Conservation (phyloP, 208 protist species). For the Crithidia bombi region DNA sequence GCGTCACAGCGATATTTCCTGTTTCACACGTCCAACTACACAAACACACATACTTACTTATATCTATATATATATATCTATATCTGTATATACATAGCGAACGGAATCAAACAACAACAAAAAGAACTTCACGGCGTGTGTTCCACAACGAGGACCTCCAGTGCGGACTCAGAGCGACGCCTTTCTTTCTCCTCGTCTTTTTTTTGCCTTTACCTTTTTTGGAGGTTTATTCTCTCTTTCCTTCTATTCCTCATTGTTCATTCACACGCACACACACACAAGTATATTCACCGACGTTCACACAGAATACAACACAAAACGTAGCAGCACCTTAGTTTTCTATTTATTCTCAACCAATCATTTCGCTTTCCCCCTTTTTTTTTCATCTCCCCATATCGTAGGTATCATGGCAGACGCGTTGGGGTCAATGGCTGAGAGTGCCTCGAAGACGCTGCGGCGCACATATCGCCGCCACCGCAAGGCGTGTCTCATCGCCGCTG, state of each 20-base stretch:
- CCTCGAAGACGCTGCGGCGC: slow-evolving; percentile 27
- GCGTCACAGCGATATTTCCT: no score
- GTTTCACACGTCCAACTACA: no score
- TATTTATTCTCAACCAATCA: slow-evolving; percentile 6
- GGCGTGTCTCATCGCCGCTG: slow-evolving; percentile 34
- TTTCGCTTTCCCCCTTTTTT: background rate
- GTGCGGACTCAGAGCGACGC: no score
- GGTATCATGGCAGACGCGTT: slow-evolving; percentile 8
- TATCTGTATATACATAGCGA: no score
- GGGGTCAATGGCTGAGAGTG: slow-evolving; percentile 6
- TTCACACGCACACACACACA: no score
- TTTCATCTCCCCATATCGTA: slow-evolving; percentile 1
- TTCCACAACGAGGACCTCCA: no score
- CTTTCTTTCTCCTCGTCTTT: background rate
- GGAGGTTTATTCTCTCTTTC: slow-evolving; percentile 15
- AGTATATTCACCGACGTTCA: no score
- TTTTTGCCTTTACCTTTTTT: slow-evolving; percentile 5
- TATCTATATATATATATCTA: no score
- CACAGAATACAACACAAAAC: no score
- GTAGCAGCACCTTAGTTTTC: background rate
- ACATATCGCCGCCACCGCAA: slow-evolving; percentile 41
- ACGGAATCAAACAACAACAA: no score
- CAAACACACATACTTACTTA: background rate
- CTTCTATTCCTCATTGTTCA: background rate
- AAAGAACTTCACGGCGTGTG: no score